These are phyloP conservation scores for Furcasterigmium sp. DNA, from an alignment of 2,329 filamentous ascomycete genomes.

Conservation along the genomic window DNA sequence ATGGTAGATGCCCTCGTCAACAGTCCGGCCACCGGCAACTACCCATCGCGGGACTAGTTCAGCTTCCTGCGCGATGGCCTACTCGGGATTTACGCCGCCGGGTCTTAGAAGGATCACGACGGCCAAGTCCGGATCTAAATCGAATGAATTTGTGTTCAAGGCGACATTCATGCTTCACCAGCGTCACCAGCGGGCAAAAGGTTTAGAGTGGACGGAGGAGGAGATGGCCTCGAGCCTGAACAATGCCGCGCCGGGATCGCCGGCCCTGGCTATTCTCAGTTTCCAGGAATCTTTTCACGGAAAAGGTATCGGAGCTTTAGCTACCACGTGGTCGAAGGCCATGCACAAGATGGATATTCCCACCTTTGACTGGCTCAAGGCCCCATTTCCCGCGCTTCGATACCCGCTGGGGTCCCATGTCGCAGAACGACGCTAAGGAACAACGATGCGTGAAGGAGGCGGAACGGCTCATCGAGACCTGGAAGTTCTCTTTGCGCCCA, in stretches of 20 bases:
- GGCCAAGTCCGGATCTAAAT: slow-evolving; percentile 70
- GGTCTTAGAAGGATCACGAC: slow-evolving; percentile 77
- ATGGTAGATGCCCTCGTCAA: slow-evolving; percentile 72
- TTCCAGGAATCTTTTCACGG: slow-evolving; percentile 77
- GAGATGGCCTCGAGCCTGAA: slow-evolving; percentile 64
- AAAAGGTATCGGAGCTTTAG: slow-evolving; percentile 70
- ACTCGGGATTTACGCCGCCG: slow-evolving; percentile 65
- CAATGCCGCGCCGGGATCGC: slow-evolving; percentile 67
- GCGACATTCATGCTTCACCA: slow-evolving; percentile 78
- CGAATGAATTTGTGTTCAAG: slow-evolving; percentile 81
- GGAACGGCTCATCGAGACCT: slow-evolving; percentile 58
- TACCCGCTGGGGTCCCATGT: slow-evolving; percentile 68
- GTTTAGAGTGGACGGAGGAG: slow-evolving; percentile 59
- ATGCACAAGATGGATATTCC: slow-evolving; percentile 84
- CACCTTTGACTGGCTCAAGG: slow-evolving; percentile 79
- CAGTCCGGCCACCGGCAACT: slow-evolving; percentile 73
- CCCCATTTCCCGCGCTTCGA: slow-evolving; percentile 68
- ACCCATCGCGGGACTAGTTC: slow-evolving; percentile 71
- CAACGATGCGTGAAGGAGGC: slow-evolving; percentile 66
- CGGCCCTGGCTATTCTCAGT: slow-evolving; percentile 69
- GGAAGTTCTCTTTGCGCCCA: too few relatives aligned
- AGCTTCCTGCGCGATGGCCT: slow-evolving; percentile 65
- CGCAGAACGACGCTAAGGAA: slow-evolving; percentile 66
- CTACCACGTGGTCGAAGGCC: slow-evolving; percentile 73
- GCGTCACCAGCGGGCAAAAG: slow-evolving; percentile 34